Evolutionary conservation across 164 flowering plant genomes (phyloP).

Genomic region (Saururus chinensis): DNA sequence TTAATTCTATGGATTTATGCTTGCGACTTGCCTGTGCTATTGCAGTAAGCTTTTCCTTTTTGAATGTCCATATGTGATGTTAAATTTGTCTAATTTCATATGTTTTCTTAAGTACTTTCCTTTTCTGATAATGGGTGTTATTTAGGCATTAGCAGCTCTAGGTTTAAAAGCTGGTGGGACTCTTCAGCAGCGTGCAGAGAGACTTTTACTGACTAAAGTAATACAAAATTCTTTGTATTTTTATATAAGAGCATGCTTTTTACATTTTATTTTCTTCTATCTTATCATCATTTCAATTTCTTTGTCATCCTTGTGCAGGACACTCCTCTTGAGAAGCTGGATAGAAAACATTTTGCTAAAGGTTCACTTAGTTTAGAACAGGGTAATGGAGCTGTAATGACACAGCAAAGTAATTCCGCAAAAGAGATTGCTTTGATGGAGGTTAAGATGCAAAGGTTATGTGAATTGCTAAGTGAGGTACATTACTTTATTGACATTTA

Average conservation of each 20-base stretch:
- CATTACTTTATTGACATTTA: constrained; percentile 2
- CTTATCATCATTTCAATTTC: neutral
- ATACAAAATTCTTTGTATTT: neutral
- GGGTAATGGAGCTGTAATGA: constrained; percentile 33
- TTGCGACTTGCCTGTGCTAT: too few species aligned
- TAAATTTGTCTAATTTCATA: neutral
- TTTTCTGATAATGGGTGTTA: neutral
- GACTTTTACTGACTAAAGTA: constrained; percentile 97
- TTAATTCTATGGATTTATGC: too few species aligned
- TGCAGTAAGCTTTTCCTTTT: neutral
- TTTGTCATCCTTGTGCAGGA: constrained; percentile 34
- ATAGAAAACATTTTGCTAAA: constrained; percentile 87
- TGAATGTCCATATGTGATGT: neutral
- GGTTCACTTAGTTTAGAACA: constrained; percentile 37
- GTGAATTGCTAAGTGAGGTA: constrained; percentile 81
- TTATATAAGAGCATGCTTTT: neutral
- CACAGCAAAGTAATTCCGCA: constrained; percentile 29
- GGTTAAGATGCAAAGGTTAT: constrained; percentile 59
- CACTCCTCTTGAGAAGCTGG: constrained; percentile 78
- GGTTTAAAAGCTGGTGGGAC: constrained; percentile 96
- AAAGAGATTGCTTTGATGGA: constrained; percentile 80
- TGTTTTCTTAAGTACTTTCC: neutral
- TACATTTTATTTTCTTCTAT: neutral
- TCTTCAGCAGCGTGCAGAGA: constrained; percentile 88
- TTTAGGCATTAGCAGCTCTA: constrained; percentile 77